Evolutionary conservation across 257 asterid genomes (phyloP).

Genomic region (Solanum chmielewskii): DNA sequence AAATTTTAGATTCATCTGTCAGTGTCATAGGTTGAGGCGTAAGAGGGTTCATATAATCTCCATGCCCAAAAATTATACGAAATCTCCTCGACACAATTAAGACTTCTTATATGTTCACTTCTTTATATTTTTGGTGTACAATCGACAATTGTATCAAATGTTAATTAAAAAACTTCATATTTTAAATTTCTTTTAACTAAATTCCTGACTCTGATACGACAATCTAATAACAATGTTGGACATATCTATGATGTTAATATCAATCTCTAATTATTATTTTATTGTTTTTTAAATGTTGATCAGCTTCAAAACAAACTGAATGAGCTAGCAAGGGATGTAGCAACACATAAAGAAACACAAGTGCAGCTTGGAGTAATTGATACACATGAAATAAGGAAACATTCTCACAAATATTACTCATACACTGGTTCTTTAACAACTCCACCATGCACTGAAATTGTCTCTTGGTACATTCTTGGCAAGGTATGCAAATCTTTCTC

Average conservation of each 20-base stretch:
- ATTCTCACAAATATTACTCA: conserved; percentile 29
- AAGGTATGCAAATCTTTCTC: conserved; percentile 8
- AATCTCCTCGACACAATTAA: background rate
- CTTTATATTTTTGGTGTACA: background rate
- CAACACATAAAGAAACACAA: conserved; percentile 8
- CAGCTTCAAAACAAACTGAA: conserved; percentile 30
- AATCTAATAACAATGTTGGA: no score
- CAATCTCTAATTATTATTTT: no score
- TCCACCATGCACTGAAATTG: conserved; percentile 50
- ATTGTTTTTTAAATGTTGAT: background rate
- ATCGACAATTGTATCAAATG: no score
- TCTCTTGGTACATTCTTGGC: conserved; percentile 30
- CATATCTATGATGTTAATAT: no score
- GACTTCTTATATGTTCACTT: background rate
- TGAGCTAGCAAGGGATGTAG: conserved; percentile 19
- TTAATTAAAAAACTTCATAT: background rate
- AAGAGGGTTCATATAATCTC: background rate
- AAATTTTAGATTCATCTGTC: background rate
- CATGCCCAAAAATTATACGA: background rate
- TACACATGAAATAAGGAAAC: conserved; percentile 25
- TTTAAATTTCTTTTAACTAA: background rate
- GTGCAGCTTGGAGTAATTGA: conserved; percentile 21
- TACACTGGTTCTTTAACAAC: conserved; percentile 42
- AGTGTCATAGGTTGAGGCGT: background rate
- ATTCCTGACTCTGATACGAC: background rate